Base-by-base conservation (phyloP, 352 stramenopile species). In the Globisporangium lucens region DNA sequence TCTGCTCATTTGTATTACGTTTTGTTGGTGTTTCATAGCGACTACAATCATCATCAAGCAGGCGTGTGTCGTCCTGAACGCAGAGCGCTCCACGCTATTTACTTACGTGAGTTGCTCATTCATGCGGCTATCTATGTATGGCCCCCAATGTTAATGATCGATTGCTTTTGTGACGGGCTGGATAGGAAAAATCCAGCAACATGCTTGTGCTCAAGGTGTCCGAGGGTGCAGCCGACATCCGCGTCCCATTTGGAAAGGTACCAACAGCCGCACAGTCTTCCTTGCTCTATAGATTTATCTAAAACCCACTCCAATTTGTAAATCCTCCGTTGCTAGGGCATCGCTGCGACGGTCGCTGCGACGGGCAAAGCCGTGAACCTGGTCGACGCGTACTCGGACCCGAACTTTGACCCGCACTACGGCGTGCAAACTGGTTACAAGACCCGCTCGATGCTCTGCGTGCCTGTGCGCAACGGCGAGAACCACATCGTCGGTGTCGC, bases 381-480 rank as follows among this genome's bases (percentile, higher is more conserved):
- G 58, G 75, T 69, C 6, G 90, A 99, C 69, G 95, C 94, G 1
- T 98, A 98, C 69, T 70, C 91, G n/a, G 94, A 98, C 63, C 72
- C 85, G 1, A 91, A 91, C 61, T 99, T 99, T 69, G 93, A 98
- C 66, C 81, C 79, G 57, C 81, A 95, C 35, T 96, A 98, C 69
- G 94, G 98, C 60, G 77, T 93, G 52, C 77, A 91, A 61, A 98
- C 91, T 12, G 95, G 94, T 3, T 98, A 98, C 73, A 82, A 89
- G 49, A 98, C 96, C 15, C 83, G 80, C 35, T 96, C 83, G 36
- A 93, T 98, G 64, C 74, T 99, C n/a, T 98, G 89, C 30, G 81
- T 95, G 10, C 96, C 96, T 0, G 86, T 98, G 2, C 82, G 82
- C 46, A 90, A 95, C 33, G 78, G 83, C 6, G 70, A 79, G 52